Percentiles rank a stretch among this genome's conserved stretches.
These are phyloP conservation scores for Lachnellula hyalina DNA, from an alignment of 2,329 filamentous ascomycete genomes.

Conservation along the genomic window DNA sequence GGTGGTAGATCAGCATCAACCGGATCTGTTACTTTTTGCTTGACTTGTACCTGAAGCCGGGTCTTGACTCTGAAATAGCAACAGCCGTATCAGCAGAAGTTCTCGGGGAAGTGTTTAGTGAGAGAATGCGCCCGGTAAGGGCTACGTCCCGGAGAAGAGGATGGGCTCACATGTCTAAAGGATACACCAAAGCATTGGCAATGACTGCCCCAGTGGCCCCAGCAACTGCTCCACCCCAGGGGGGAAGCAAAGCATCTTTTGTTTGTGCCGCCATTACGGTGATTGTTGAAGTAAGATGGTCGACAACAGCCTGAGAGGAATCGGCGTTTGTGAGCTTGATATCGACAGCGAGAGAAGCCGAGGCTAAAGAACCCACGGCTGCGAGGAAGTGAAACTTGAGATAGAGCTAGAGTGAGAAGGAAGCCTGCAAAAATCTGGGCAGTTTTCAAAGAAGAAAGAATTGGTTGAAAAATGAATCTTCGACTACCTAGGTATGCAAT, in stretches of 20 bases:
- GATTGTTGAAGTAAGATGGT: neutral
- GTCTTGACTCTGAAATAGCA: conserved; percentile 73
- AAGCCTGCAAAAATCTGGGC: neutral
- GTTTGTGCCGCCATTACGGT: conserved; percentile 28
- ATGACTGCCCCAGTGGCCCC: conserved; percentile 90
- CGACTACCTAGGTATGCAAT: neutral
- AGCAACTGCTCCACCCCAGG: conserved; percentile 89
- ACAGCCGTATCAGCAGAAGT: neutral
- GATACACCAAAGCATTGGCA: conserved; percentile 93
- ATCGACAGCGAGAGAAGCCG: conserved; percentile 2
- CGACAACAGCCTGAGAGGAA: neutral
- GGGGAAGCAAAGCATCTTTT: conserved; percentile 53
- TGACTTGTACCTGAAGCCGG: conserved; percentile 89
- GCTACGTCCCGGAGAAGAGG: neutral
- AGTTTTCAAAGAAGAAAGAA: neutral
- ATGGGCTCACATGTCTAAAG: conserved; percentile 79
- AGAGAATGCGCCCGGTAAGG: neutral
- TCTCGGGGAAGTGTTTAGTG: neutral
- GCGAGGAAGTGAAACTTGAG: neutral
- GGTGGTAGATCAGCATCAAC: conserved; percentile 44
- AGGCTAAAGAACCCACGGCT: conserved; percentile 5
- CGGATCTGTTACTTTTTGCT: conserved; percentile 46
- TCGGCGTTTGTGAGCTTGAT: neutral
- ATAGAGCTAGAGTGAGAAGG: too few species aligned
- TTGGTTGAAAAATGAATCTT: neutral